Evolutionary conservation across 768 basidiomycete genomes (phyloP).

Genomic region (Amanita rubescens): DNA sequence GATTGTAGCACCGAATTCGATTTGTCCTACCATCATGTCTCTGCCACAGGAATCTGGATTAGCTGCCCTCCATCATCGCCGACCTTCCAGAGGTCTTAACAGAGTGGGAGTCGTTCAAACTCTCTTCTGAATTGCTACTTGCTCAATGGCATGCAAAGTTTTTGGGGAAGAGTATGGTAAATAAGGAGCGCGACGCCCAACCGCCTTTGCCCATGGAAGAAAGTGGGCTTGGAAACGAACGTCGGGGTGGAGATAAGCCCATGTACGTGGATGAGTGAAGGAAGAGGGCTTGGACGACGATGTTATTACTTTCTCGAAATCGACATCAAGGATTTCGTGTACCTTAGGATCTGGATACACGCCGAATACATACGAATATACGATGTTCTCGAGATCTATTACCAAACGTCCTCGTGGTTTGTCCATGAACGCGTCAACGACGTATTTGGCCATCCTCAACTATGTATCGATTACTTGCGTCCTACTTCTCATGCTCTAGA

Average conservation of each 20-base stretch:
- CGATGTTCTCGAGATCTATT: slow-evolving; percentile 3
- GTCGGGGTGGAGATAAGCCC: slow-evolving; percentile 5
- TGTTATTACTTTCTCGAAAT: slow-evolving; percentile 9
- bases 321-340: slow-evolving; percentile 1
- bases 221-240: not conserved
- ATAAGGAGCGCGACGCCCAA: slow-evolving; percentile 8
- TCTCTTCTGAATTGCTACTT: not conserved
- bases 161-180: slow-evolving; percentile 12
- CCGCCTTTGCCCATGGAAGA: not conserved
- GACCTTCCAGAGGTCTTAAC: not conserved
- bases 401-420: slow-evolving; percentile 1
- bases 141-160: slow-evolving; percentile 9
- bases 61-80: slow-evolving; percentile 9
- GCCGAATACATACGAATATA: slow-evolving; percentile 11
- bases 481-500: not conserved
- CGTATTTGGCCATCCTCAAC: too few species aligned
- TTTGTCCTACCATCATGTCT: slow-evolving; percentile 1
- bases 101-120: slow-evolving; percentile 5
- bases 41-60: slow-evolving; percentile 3
- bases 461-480: not conserved
- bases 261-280: slow-evolving; percentile 5
- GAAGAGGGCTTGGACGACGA: slow-evolving; percentile 10
- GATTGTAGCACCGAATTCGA: slow-evolving; percentile 4
- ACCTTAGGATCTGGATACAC: slow-evolving; percentile 4
- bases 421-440: not conserved